Evolutionary conservation across 2,329 filamentous ascomycete species (phyloP), one percentile per base, ranked within the genome.

Genomic region (Huntiella abstrusa): DNA sequence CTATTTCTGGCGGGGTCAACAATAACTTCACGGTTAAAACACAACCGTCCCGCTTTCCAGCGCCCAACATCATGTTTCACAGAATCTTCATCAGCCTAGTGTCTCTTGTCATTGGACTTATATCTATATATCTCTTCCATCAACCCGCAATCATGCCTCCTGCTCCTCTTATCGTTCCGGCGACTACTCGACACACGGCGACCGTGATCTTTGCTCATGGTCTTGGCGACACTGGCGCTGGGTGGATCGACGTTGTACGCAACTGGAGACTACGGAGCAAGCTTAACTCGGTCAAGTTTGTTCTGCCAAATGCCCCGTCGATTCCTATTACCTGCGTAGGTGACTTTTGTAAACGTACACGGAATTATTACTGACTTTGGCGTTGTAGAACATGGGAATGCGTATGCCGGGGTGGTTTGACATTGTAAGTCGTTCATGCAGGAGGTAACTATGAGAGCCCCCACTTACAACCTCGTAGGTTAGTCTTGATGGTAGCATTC

Each of bases 121-220:
- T 10, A 28, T 28, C 22, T 10, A 17, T 43, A 13, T 16, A 22
- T 37, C 32, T 36, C 36, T 12, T n/a, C 34, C 22, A 7, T 7
- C 12, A 10, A 19, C 17, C 5, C 4, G 4, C n/a, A 6, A 38
- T 17, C n/a, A 47, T 47, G 45, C 7, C 43, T 36, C 46, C 59
- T 17, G 59, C 63, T 12, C 75, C 77, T 11, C 67, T 91, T 46
- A 70, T 91, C 15, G 77, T 93, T 50, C 83, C 84, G 22, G 83
- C 87, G 36, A 66, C 83, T 33, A 82, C 75, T 58, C 76, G 75
- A 58, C 91, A 96, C 64, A 95, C 91, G 34, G 86, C 86, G 17
- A 95, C 88, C 3, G 81, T 96, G 56, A 96, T 98, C 56, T 86
- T 95, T 63, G 72, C 83, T 45, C 91, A 98, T 61, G 91, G 91